Evolutionary conservation across 305 asterid genomes (phyloP).

Genomic region (Plantago lanceolata): DNA sequence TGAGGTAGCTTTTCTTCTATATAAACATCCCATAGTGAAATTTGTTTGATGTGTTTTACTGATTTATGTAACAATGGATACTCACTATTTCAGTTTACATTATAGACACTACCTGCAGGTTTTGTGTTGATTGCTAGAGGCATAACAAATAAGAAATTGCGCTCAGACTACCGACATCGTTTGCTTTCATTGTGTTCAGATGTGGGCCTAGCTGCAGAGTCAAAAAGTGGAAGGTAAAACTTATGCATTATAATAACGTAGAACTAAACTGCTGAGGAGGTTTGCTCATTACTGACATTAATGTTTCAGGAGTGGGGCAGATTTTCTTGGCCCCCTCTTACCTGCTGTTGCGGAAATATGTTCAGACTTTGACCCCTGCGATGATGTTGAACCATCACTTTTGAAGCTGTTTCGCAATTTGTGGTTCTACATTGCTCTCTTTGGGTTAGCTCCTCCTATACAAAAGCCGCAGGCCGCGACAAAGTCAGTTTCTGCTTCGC

Average conservation of each 20-base stretch:
- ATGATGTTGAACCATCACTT: slow-evolving; percentile 87
- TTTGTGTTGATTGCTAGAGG: slow-evolving; percentile 80
- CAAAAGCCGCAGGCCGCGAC: slow-evolving; percentile 47
- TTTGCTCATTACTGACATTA: slow-evolving; percentile 30
- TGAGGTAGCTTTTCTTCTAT: slow-evolving; percentile 54
- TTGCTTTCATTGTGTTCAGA: slow-evolving; percentile 96
- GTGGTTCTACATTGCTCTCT: slow-evolving; percentile 99
- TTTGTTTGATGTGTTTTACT: slow-evolving; percentile 21
- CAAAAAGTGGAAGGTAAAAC: slow-evolving; percentile 83
- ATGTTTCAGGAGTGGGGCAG: slow-evolving; percentile 92
- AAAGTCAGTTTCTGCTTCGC: slow-evolving; percentile 72
- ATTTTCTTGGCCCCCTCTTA: slow-evolving; percentile 97
- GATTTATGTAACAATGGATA: slow-evolving; percentile 34
- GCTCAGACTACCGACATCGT: slow-evolving; percentile 90
- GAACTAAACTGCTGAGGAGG: slow-evolving; percentile 21
- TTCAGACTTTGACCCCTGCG: slow-evolving; percentile 90
- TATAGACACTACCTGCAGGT: slow-evolving; percentile 99
- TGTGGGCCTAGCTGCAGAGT: slow-evolving; percentile 98
- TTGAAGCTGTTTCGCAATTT: slow-evolving; percentile 89
- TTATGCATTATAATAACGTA: slow-evolving; percentile 25
- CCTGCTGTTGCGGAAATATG: slow-evolving; percentile 99
- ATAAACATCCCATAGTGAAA: slow-evolving; percentile 19
- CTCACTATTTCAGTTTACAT: slow-evolving; percentile 80
- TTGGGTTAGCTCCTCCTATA: slow-evolving; percentile 97
- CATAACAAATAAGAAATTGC: slow-evolving; percentile 65